Evolutionary conservation across 2,329 filamentous ascomycete species (phyloP).

Genomic region (Penicillium expansum): DNA sequence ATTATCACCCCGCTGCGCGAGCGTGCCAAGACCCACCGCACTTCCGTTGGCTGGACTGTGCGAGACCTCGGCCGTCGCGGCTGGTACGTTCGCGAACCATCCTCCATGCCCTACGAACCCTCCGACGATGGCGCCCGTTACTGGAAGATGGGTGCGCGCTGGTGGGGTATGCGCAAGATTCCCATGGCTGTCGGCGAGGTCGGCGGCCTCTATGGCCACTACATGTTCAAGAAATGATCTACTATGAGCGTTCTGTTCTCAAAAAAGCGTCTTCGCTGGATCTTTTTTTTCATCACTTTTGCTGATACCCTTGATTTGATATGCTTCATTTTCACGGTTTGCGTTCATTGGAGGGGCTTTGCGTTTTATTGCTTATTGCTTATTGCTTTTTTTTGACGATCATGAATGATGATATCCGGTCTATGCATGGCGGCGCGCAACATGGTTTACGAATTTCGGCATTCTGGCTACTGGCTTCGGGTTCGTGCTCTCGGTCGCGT

Average conservation of each 20-base stretch:
- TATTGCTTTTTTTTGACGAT: conserved; percentile 17
- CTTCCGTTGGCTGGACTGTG: conserved; percentile 65
- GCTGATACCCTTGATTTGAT: conserved; percentile 23
- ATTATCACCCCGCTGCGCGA: conserved; percentile 64
- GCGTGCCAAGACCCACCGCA: conserved; percentile 53
- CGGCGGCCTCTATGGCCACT: conserved; percentile 58
- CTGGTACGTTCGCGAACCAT: conserved; percentile 58
- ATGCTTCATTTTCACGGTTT: conserved; percentile 7
- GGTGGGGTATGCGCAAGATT: conserved; percentile 77
- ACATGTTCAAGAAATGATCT: conserved; percentile 55
- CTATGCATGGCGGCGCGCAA: conserved; percentile 31
- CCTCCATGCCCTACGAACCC: conserved; percentile 31
- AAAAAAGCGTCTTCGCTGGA: conserved; percentile 18
- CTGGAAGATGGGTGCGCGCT: conserved; percentile 83
- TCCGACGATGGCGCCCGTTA: conserved; percentile 58
- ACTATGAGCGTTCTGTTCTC: conserved; percentile 13
- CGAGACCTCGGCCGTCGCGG: conserved; percentile 67
- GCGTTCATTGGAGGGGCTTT: conserved; percentile 15
- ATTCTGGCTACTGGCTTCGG: conserved; percentile 27
- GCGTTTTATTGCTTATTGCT: conserved; percentile 2
- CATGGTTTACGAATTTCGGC: conserved; percentile 29
- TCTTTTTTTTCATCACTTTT: conserved; percentile 9
- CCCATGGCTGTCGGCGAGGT: conserved; percentile 56
- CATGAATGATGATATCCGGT: conserved; percentile 29
- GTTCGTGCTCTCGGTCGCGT: conserved; percentile 27